These are phyloP conservation scores for Prunus dulcis DNA, from an alignment of 306 rosid genomes.

Conservation along the genomic window DNA sequence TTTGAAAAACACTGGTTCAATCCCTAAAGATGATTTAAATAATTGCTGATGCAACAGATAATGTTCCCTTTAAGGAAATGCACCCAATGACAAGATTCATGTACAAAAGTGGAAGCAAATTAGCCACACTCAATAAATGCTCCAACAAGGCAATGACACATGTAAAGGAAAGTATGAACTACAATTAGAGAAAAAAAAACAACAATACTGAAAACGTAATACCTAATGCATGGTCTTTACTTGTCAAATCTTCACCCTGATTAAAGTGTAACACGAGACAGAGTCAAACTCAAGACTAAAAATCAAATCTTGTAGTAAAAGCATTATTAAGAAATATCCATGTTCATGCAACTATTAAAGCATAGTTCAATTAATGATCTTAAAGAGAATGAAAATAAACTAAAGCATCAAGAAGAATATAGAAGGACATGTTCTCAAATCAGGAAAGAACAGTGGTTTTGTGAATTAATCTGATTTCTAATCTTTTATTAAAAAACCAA, in stretches of 20 bases:
- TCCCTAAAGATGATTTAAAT: background rate
- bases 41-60: background rate
- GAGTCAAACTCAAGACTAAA: constrained; percentile 24
- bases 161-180: background rate
- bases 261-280: constrained; percentile 29
- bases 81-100: background rate
- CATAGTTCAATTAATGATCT: constrained; percentile 3
- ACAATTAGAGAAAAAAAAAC: background rate
- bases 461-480: background rate
- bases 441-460: background rate
- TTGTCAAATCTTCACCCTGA: constrained; percentile 52
- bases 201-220: constrained; percentile 22
- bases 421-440: background rate
- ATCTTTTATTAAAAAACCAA: background rate
- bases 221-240: constrained; percentile 44
- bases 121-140: background rate
- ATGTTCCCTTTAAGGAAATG: background rate
- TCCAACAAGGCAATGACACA: background rate
- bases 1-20: too few species aligned
- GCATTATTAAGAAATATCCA: constrained; percentile 9
- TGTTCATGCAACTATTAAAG: constrained; percentile 9
- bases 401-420: constrained; percentile 1
- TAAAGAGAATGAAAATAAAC: background rate
- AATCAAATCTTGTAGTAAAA: background rate
- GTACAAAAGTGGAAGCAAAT: background rate